Base-by-base conservation (phyloP, 1,139 yeast species). In the Kazachstania sp. region DNA sequence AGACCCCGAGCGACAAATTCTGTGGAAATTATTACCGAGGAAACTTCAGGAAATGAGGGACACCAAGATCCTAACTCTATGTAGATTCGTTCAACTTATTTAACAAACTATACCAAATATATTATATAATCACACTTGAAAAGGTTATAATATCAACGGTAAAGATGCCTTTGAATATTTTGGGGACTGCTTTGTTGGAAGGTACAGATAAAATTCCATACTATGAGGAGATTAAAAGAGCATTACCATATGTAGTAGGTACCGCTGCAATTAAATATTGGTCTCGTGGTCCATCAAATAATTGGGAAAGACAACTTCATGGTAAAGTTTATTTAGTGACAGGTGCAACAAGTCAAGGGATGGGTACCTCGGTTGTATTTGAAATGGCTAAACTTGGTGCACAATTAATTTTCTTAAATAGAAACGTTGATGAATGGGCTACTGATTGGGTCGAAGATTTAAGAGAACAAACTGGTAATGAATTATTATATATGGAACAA, bases 231-330 rank as follows among this genome's bases (percentile, higher is more conserved):
- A 64, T 86, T 51, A 77, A 75, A 54, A 55, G 59, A 12, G 77
- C 74, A 53, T 81, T 75, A 0, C 88, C 94, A 0, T 67, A 69
- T 3, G 57, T 73, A 1, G 68, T 72, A 0, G 73, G 72, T 0
- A 65, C 74, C 0, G 76, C 70, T 0, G 73, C 74, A 1, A 48
- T 78, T 45, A 90, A 90, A 63, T 78, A 78, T 62, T 86, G 84
- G 68, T 81, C 83, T 58, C 75, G 82, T 37, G 97, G 97, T 3
- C 66, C 86, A 1, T 57, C 74, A 23, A 92, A 88, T 65, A 84
- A 88, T 0, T 88, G 96, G 95, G 95, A 86, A 54, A 73, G 97
- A 50, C 90, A 88, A 53, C 69, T 92, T 66, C 96, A 92, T 61
- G 97, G 98, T 2, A 80, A 83, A 57, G 97, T 92, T 11, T 86